phyloP scores from a whole-genome alignment of 2,329 filamentous ascomycete genomes.

The Penicillium italicum region DNA sequence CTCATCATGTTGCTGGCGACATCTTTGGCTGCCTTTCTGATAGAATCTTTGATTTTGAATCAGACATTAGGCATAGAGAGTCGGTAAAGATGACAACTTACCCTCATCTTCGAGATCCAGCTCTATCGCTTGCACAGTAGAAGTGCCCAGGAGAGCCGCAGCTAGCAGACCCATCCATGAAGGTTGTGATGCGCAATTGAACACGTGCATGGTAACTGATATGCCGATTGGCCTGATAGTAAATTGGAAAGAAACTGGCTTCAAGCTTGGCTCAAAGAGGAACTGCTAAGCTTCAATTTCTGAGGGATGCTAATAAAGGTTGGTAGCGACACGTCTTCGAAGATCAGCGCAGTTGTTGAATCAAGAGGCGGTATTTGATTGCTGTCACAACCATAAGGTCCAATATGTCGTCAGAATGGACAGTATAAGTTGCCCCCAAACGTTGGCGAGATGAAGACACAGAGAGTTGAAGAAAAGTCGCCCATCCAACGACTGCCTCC shows the following conservation, averaged over 20 bases:
- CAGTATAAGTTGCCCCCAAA: neutral
- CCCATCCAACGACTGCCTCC: neutral
- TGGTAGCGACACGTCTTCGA: neutral
- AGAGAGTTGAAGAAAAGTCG: neutral
- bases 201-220: constrained; percentile 12
- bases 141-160: constrained; percentile 14
- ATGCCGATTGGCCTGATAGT: neutral
- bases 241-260: neutral
- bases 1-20: constrained; percentile 50
- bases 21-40: constrained; percentile 46
- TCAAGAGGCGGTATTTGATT: too few relatives aligned
- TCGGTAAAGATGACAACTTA: neutral
- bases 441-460: neutral
- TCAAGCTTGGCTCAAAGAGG: neutral
- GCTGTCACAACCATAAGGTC: neutral
- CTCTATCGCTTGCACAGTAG: constrained; percentile 14
- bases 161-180: constrained; percentile 21
- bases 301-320: neutral
- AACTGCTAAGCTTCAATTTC: neutral
- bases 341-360: neutral
- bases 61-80: neutral
- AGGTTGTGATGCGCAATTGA: constrained; percentile 1
- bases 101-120: constrained; percentile 16
- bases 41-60: constrained; percentile 36
- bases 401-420: neutral